Base-by-base conservation (phyloP, 2,329 filamentous ascomycete species). In the Dryadomyces quercivorus region DNA sequence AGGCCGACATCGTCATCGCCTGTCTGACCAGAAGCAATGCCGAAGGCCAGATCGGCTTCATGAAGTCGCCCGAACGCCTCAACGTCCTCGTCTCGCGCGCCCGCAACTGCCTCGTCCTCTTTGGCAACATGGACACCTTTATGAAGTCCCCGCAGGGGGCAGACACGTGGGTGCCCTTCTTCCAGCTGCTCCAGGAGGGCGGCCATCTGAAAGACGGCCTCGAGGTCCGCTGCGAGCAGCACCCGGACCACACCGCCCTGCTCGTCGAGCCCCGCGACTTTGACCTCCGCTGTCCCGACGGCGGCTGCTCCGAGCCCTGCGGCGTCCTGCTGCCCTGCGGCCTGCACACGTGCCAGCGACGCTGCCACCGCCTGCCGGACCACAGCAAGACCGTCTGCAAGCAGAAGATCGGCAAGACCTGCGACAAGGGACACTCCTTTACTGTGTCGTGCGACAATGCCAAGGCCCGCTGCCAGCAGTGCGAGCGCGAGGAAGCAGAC, bases 61-160 rank as follows among this genome's bases (percentile, higher is more conserved):
- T 90, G 72, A 63, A 70, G 0, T 72, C 82, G 0, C 78, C 79
- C 0, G 78, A 90, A 59, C 73, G 86, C 1, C 64, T 89, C 0
- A 88, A 88, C 18, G 86, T 90, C 0, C 66, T 90, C 1, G 65
- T 88, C 1, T 85, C 85, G 0, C 71, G 86, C 56, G 85, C 86
- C 0, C 73, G 84, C 1, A 70, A 85, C 53, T 77, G 72, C 0
- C 64, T 90, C 15, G 76, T 88, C n/a, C 71, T 91, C 59, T 77
- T 89, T 46, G 84, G 86, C 0, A 88, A 88, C 61, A 74, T 80
- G 54, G 67, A 77, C 0, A 90, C 86, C 0, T 89, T 88, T 59
- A 73, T 79, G 5, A 8, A 42, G 2, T 16, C 13, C 8, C 15
- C 20, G 5, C 13, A 51, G 20, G 48, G 50, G 10, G 16, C 18